Evolutionary conservation across 2,329 filamentous ascomycete species (phyloP).

Genomic region (Botrytis tulipae): DNA sequence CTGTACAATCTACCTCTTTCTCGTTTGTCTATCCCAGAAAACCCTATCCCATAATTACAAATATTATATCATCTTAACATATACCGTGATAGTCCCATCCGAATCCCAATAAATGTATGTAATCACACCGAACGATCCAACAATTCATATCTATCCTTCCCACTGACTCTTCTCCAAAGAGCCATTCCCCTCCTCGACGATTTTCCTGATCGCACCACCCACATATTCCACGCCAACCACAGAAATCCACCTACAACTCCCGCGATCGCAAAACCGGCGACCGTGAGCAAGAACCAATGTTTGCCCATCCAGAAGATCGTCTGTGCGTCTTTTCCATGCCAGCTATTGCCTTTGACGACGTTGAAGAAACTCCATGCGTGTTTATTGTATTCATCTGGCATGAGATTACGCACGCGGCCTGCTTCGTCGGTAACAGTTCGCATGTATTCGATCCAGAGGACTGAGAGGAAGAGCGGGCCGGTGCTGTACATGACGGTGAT

Average conservation of each 20-base stretch:
- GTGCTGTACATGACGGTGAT: constrained; percentile 79
- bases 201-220: constrained; percentile 28
- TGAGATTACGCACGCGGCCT: constrained; percentile 64
- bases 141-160: constrained; percentile 37
- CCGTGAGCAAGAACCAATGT: constrained; percentile 42
- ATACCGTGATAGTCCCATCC: background rate
- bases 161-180: constrained; percentile 33
- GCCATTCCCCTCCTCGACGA: constrained; percentile 23
- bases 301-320: constrained; percentile 50
- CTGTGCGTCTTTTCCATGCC: constrained; percentile 49
- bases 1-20: constrained; percentile 14
- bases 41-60: background rate
- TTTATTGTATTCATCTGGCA: constrained; percentile 68
- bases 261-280: constrained; percentile 38
- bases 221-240: constrained; percentile 36
- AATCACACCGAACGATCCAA: constrained; percentile 35
- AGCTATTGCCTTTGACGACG: constrained; percentile 45
- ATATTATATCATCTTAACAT: background rate
- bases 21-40: background rate
- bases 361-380: constrained; percentile 71
- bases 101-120: background rate
- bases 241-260: constrained; percentile 32
- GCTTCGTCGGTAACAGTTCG: constrained; percentile 47
- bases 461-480: constrained; percentile 71
- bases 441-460: constrained; percentile 74